Evolutionary conservation across 1,284 basidiomycete genomes (phyloP), one percentile per base, ranked within the genome.

Genomic region (Moesziomyces sp.): DNA sequence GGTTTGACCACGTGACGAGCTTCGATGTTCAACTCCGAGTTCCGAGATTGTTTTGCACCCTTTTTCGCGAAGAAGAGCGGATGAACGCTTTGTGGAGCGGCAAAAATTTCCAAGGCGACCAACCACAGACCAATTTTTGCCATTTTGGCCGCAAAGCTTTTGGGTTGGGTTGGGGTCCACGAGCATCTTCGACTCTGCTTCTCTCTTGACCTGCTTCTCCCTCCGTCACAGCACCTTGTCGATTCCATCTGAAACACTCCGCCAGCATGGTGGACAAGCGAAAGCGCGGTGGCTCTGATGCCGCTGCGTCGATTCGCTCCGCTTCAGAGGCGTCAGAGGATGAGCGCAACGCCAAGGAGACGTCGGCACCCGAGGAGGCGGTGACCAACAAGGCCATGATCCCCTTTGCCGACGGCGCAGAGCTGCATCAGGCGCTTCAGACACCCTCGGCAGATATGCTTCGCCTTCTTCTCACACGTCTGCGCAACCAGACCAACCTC

Each of bases 391-490:
- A 60, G 52, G 46, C 45, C 10, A 48, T 63, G 3, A 35, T 57
- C 5, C 69, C 69, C 3, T 74, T 74, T 19, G 30, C 23, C 14
- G 53, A 59, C 26, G 71, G 71, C 19, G 52, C 61, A 28, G 65
- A 68, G 49, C 55, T 74, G 16, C 43, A 68, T 14, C 33, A 65
- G 33, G 58, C 65, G 5, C 65, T 74, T 45, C 52, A 74, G 26
- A 74, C 71, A 9, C 58, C 71, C 40, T 74, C 71, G 16, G 71
- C 71, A 8, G 71, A 74, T 26, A 54, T 65, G 2, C 43, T 74
- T 38, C 60, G 71, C 13, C 61, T 61, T 1, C 42, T 68, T n/a
- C 61, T 74, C 18, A 58, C 65, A n/a, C 52, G 61, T n/a, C 54
- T 68, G 24, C 65, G 71, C 50, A 42, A 59, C 24, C 71, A 74